Evolutionary conservation across 495 filamentous ascomycete species (phyloP).

Genomic region (Podospora bellae-mahoneyi): DNA sequence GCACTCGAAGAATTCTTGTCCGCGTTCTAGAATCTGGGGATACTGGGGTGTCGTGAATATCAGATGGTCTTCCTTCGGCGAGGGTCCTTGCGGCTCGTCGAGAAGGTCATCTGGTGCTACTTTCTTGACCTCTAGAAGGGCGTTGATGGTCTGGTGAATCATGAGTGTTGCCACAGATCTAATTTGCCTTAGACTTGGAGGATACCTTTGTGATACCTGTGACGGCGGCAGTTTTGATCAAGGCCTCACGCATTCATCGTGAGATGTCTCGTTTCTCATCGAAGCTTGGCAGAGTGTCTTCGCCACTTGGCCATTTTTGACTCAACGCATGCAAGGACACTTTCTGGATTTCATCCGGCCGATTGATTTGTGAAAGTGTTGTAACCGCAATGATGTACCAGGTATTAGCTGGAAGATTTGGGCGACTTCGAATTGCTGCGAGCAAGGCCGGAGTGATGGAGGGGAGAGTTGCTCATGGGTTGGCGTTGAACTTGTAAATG

Average conservation of each 20-base stretch:
- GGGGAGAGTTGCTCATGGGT: conserved; percentile 24
- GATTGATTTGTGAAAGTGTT: conserved; percentile 50
- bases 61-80: conserved; percentile 40
- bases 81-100: conserved; percentile 39
- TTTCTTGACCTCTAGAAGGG: conserved; percentile 46
- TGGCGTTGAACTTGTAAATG: background rate
- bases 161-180: background rate
- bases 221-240: conserved; percentile 51
- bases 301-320: conserved; percentile 32
- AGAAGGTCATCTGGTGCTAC: conserved; percentile 47
- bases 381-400: conserved; percentile 56
- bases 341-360: conserved; percentile 50
- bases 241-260: conserved; percentile 50
- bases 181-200: background rate
- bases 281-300: conserved; percentile 25
- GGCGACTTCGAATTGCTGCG: conserved; percentile 42
- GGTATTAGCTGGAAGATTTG: conserved; percentile 45
- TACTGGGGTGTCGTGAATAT: conserved; percentile 36
- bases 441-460: conserved; percentile 42
- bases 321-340: conserved; percentile 43
- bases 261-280: conserved; percentile 45
- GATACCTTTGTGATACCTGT: conserved; percentile 53
- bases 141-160: conserved; percentile 48
- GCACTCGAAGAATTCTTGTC: conserved; percentile 49
- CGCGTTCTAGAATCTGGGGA: conserved; percentile 44